Conservation (phyloP, 202 grass and related monocot species). For the Schoenoplectus triqueter region DNA sequence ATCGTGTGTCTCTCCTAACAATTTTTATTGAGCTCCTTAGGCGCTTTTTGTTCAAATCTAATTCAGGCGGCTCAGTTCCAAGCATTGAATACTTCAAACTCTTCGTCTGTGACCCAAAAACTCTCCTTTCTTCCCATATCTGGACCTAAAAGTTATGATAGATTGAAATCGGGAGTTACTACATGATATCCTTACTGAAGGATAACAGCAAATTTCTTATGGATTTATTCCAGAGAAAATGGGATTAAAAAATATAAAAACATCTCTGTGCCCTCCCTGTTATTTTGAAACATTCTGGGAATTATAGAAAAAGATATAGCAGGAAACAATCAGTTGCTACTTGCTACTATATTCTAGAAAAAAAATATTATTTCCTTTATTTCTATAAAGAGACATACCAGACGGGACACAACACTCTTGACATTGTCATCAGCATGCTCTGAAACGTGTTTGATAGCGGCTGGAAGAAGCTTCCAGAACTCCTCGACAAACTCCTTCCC, state of each 20-base stretch:
- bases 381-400: constrained; percentile 54
- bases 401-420: constrained; percentile 74
- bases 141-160: constrained; percentile 61
- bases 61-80: constrained; percentile 64
- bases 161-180: constrained; percentile 16
- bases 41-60: constrained; percentile 90
- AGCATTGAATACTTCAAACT: constrained; percentile 86
- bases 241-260: not conserved
- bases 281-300: too few relatives aligned
- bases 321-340: too few relatives aligned
- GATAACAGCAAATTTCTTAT: not conserved
- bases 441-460: constrained; percentile 69
- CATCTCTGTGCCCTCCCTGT: not conserved
- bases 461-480: constrained; percentile 99
- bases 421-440: constrained; percentile 78
- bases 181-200: not conserved
- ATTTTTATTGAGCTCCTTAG: constrained; percentile 78
- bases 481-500: constrained; percentile 97
- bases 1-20: constrained; percentile 79
- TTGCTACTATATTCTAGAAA: not conserved
- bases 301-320: too few relatives aligned
- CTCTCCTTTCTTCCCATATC: constrained; percentile 99
- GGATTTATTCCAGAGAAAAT: not conserved
- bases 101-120: constrained; percentile 84
- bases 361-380: not conserved